Percentiles rank a stretch among this genome's conserved stretches.
Conservation (phyloP, 257 asterid genomes). For the Lycium ferocissimum region DNA sequence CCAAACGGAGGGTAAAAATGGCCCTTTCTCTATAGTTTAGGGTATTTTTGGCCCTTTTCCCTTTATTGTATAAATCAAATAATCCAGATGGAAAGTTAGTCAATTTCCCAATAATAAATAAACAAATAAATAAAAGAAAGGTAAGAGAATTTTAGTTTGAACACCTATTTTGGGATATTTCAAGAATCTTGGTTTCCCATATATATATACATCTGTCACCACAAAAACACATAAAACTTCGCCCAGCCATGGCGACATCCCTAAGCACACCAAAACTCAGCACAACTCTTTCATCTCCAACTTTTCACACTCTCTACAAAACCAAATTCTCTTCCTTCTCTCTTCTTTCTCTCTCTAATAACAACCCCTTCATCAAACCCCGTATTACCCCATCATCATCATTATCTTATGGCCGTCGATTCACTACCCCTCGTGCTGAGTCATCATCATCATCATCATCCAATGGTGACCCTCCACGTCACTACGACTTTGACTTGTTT, state of each 20-base stretch:
- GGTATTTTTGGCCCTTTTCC: too few species aligned
- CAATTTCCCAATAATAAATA: too few species aligned
- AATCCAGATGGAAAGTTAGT: too few species aligned
- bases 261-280: slow-evolving; percentile 64
- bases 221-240: too few species aligned
- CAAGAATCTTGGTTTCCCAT: too few species aligned
- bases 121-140: too few species aligned
- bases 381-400: slow-evolving; percentile 24
- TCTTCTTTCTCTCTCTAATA: slow-evolving; percentile 17
- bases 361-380: not conserved
- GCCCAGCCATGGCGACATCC: slow-evolving; percentile 48
- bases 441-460: slow-evolving; percentile 32
- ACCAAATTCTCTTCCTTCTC: slow-evolving; percentile 41
- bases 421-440: slow-evolving; percentile 53
- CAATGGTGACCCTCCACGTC: slow-evolving; percentile 43
- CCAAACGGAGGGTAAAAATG: too few species aligned
- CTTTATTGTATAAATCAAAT: too few species aligned
- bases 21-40: too few species aligned
- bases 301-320: slow-evolving; percentile 6
- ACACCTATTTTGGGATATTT: too few species aligned
- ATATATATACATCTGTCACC: too few species aligned
- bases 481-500: slow-evolving; percentile 87
- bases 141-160: too few species aligned
- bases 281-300: slow-evolving; percentile 53
- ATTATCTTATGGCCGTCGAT: slow-evolving; percentile 38